A percentile compares a stretch with the other conserved stretches of the same genome.
These are phyloP conservation scores for Graphium sp. DNA, from an alignment of 2,329 filamentous ascomycete genomes.

Conservation along the genomic window DNA sequence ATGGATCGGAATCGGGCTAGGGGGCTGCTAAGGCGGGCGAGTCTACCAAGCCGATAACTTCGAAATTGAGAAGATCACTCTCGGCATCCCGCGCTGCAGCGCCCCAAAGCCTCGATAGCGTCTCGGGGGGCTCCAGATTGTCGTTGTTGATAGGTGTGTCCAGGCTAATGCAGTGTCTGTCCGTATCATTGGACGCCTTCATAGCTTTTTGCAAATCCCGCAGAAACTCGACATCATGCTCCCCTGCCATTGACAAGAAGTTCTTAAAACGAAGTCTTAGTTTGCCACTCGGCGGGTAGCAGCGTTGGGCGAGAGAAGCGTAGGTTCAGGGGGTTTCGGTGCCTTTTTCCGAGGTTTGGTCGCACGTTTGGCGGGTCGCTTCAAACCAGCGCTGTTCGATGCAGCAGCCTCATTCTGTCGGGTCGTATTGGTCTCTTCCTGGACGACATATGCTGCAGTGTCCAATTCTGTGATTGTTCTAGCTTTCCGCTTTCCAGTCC, in stretches of 20 bases:
- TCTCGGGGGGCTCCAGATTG: constrained; percentile 13
- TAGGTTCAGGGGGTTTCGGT: constrained; percentile 15
- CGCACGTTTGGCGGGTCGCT: constrained; percentile 12
- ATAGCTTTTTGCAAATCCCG: constrained; percentile 1
- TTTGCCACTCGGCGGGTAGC: constrained; percentile 47
- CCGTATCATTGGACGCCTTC: too few relatives aligned
- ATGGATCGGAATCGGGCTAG: constrained; percentile 15
- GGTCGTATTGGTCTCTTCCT: constrained; percentile 11
- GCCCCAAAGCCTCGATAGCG: constrained; percentile 43
- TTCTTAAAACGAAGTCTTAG: constrained; percentile 73
- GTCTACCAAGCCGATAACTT: constrained; percentile 41
- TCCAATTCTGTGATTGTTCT: constrained; percentile 66
- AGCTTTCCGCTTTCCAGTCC: constrained; percentile 48
- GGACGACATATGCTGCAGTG: constrained; percentile 46
- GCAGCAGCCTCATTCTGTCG: constrained; percentile 15
- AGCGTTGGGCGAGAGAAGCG: constrained; percentile 50
- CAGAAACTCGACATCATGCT: constrained; percentile 46
- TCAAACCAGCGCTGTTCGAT: too few relatives aligned
- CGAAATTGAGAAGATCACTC: constrained; percentile 45
- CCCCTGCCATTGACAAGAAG: constrained; percentile 66
- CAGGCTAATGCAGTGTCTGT: too few relatives aligned
- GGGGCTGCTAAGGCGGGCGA: constrained; percentile 14
- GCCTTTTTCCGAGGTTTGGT: constrained; percentile 17
- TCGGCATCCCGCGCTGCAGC: constrained; percentile 50
- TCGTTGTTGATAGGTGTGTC: constrained; percentile 22